Conservation (phyloP, 2,329 filamentous ascomycete genomes). For the Colletotrichum tropicale region DNA sequence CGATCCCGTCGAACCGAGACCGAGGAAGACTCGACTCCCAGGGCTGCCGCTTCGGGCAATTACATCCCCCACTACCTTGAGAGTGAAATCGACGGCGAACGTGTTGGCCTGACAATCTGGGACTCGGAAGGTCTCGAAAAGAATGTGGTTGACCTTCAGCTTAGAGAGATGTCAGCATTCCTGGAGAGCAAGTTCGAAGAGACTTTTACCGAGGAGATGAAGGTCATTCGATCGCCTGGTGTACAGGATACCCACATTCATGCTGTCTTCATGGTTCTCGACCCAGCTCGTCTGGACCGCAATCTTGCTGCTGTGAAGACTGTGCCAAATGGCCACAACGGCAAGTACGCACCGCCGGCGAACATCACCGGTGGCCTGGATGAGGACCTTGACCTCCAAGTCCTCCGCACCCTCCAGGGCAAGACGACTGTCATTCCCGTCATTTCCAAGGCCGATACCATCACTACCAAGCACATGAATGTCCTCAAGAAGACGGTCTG, state of each 20-base stretch:
- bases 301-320: constrained; percentile 74
- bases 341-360: constrained; percentile 46
- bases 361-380: constrained; percentile 74
- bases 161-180: constrained; percentile 90
- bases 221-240: constrained; percentile 90
- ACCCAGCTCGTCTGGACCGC: constrained; percentile 83
- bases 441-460: constrained; percentile 95
- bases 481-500: constrained; percentile 91
- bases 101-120: constrained; percentile 93
- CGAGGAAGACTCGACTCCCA: constrained; percentile 59
- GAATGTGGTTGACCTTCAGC: constrained; percentile 91
- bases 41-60: constrained; percentile 57
- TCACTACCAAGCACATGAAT: constrained; percentile 93
- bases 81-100: constrained; percentile 91
- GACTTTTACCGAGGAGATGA: constrained; percentile 96
- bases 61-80: constrained; percentile 92
- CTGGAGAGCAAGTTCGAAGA: constrained; percentile 98
- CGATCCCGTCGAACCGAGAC: constrained; percentile 57
- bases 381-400: constrained; percentile 87
- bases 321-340: constrained; percentile 55
- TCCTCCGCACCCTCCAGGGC: constrained; percentile 84
- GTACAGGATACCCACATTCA: constrained; percentile 97
- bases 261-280: constrained; percentile 89
- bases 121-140: constrained; percentile 95
- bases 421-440: constrained; percentile 96